A percentile compares a stretch with the other conserved stretches of the same genome.
Evolutionary conservation across 495 filamentous ascomycete genomes (phyloP).

Genomic region (Umbilicaria muhlenbergii): DNA sequence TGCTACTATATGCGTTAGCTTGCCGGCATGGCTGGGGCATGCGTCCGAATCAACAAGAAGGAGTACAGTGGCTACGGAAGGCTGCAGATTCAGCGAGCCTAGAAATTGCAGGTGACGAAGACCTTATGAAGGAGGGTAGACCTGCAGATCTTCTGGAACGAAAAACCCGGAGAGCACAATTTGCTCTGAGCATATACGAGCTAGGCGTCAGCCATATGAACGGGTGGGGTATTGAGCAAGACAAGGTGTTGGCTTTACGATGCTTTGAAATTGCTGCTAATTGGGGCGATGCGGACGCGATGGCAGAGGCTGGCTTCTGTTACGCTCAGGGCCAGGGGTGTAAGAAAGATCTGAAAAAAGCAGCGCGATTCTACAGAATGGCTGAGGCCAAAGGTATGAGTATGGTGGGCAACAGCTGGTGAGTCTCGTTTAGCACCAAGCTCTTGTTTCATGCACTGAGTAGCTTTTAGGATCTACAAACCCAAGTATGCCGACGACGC

Average conservation of each 20-base stretch:
- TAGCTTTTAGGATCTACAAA: constrained; percentile 66
- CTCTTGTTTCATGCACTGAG: too few species aligned
- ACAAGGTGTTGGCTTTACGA: constrained; percentile 71
- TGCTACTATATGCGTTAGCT: constrained; percentile 90
- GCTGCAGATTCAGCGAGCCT: constrained; percentile 72
- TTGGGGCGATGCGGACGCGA: constrained; percentile 94
- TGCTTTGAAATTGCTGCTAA: constrained; percentile 94
- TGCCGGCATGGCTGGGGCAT: constrained; percentile 99
- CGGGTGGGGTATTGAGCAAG: constrained; percentile 90
- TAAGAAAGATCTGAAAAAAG: constrained; percentile 93
- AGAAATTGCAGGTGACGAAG: constrained; percentile 71
- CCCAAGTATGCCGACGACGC: constrained; percentile 66
- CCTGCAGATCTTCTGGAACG: constrained; percentile 46
- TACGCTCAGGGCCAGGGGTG: constrained; percentile 74
- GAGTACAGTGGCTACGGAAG: constrained; percentile 76
- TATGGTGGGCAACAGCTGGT: constrained; percentile 98
- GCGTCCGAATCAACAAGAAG: constrained; percentile 77
- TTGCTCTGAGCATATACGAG: constrained; percentile 90
- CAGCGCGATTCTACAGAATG: constrained; percentile 75
- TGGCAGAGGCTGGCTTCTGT: constrained; percentile 78
- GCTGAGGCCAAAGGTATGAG: constrained; percentile 87
- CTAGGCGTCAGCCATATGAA: constrained; percentile 95
- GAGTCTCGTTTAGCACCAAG: constrained; percentile 19
- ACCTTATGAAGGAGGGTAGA: constrained; percentile 43
- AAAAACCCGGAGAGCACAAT: constrained; percentile 75